phyloP scores from a whole-genome alignment of 495 filamentous ascomycete genomes.

The Penicillium diatomitis region DNA sequence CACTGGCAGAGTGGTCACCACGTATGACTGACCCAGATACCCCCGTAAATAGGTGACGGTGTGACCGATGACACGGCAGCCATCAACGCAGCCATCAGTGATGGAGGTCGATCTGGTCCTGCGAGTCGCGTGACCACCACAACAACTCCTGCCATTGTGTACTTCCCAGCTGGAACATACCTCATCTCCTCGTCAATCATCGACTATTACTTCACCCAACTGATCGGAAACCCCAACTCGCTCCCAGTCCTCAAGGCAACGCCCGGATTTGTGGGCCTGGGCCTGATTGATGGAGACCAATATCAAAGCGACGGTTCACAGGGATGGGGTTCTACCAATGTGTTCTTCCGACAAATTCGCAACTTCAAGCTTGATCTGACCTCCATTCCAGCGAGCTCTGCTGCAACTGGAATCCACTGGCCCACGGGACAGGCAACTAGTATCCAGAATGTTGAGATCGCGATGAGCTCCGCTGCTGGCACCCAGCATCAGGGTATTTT shows the following conservation, averaged over 20 bases:
- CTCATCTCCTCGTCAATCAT: constrained; percentile 47
- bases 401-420: constrained; percentile 67
- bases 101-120: constrained; percentile 43
- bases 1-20: too few relatives aligned
- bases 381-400: constrained; percentile 41
- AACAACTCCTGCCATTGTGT: constrained; percentile 51
- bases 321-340: constrained; percentile 53
- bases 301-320: constrained; percentile 38
- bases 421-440: constrained; percentile 63
- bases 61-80: constrained; percentile 57
- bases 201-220: constrained; percentile 53
- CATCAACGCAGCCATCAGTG: constrained; percentile 51
- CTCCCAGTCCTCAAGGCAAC: constrained; percentile 58
- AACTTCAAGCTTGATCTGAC: constrained; percentile 73
- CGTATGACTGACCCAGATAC: neutral
- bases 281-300: constrained; percentile 60
- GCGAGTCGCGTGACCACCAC: constrained; percentile 36
- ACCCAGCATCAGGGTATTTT: constrained; percentile 65
- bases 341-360: constrained; percentile 69
- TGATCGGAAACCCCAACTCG: constrained; percentile 59
- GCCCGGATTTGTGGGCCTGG: constrained; percentile 52
- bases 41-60: constrained; percentile 39
- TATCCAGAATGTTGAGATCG: constrained; percentile 69
- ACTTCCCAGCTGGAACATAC: constrained; percentile 58
- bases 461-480: constrained; percentile 49